Evolutionary conservation across 768 basidiomycete species (phyloP), one percentile per base, ranked within the genome.

Genomic region (Termitomyces heimii): DNA sequence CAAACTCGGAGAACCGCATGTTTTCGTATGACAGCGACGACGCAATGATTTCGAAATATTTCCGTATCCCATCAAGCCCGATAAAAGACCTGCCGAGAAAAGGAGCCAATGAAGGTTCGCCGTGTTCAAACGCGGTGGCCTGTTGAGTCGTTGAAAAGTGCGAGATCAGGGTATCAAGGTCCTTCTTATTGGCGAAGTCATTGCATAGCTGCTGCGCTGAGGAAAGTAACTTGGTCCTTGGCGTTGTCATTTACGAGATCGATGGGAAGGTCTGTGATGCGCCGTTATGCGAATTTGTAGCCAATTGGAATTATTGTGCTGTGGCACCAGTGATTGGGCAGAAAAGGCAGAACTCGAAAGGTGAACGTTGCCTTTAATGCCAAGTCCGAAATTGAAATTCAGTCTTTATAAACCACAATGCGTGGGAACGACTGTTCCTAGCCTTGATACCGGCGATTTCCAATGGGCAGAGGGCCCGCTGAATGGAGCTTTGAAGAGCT

Each of bases 71-170:
- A 2, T 69, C 66, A 22, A 57, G 66, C 14, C 83, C 82, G 0
- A 64, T 63, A 66, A 84, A 85, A 13, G 66, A 57, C 28, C 70
- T 75, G 31, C 85, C 84, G 6, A 86, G 63, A 67, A 87, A 87
- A n/a, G 84, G 82, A 10, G 83, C 82, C 35, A 85, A 73, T 35
- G 63, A 64, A 22, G 72, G 69, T 28, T 81, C 72, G 16, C 86
- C 86, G 52, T 87, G 75, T 65, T 86, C 85, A 60, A 78, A 58
- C 2, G 75, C 82, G 49, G 74, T 71, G 54, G 75, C 71, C 54
- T 71, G 66, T 53, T 74, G 71, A 0, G 72, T 73, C 6, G 66
- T 68, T 10, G 84, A 83, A 61, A 86, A 86, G 62, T 79, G 75
- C 0, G 74, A 66, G 46, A 86, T 64, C 24, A 86, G 68, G 2